Percentiles rank a stretch among this genome's conserved stretches.
phyloP scores from a whole-genome alignment of 2,329 filamentous ascomycete species.

The Paracoccidioides brasiliensis region DNA sequence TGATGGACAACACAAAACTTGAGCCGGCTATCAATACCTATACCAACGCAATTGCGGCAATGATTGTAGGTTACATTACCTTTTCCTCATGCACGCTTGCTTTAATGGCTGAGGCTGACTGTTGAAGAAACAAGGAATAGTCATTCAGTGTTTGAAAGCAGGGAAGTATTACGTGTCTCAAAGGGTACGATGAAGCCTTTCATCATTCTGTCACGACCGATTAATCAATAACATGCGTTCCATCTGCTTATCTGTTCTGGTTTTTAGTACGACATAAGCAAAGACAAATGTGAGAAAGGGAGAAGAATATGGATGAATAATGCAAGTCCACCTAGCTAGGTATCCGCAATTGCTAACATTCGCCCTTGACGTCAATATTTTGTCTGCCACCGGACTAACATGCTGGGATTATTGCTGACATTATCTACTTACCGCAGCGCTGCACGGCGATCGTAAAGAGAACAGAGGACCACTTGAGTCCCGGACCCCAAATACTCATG shows the following conservation, averaged over 20 bases:
- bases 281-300: not conserved
- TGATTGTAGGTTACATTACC: conserved; percentile 1
- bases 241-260: not conserved
- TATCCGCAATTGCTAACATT: not conserved
- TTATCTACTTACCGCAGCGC: not conserved
- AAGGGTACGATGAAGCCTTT: not conserved
- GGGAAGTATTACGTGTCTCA: not conserved
- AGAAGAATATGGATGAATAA: not conserved
- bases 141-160: not conserved
- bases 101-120: not conserved
- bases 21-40: not conserved
- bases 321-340: not conserved
- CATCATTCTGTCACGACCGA: not conserved
- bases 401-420: no score
- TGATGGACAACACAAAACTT: not conserved
- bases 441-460: not conserved
- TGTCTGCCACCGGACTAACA: no score
- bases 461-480: not conserved
- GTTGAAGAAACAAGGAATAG: conserved; percentile 5
- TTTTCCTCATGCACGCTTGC: not conserved
- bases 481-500: not conserved
- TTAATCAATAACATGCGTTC: not conserved
- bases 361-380: not conserved
- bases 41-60: not conserved
- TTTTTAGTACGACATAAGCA: not conserved